Conservation (phyloP, 2,329 filamentous ascomycete species). For the Leptographium galeiforme region DNA sequence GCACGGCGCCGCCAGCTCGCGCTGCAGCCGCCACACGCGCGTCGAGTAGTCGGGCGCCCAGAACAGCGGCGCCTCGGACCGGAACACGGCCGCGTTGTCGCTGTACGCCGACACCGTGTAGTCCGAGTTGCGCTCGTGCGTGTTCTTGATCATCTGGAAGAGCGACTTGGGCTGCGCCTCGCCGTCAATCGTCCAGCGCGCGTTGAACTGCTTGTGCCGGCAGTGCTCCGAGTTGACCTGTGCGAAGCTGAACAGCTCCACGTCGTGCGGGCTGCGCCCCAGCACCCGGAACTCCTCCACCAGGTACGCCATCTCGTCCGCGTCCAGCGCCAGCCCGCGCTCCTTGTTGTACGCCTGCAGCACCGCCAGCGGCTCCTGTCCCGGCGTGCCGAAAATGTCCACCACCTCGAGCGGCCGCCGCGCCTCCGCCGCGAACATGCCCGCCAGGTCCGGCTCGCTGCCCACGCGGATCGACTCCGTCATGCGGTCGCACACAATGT, state of each 20-base stretch:
- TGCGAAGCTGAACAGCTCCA: constrained; percentile 98
- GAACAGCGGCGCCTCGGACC: constrained; percentile 57
- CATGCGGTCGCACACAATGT: constrained; percentile 86
- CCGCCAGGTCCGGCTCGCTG: constrained; percentile 42
- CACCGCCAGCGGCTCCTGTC: constrained; percentile 47
- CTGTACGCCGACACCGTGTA: constrained; percentile 93
- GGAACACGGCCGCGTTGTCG: constrained; percentile 89
- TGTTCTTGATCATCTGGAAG: constrained; percentile 95
- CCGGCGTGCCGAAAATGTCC: constrained; percentile 45
- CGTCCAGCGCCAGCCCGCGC: constrained; percentile 75
- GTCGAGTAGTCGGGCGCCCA: constrained; percentile 84
- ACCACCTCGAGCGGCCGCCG: constrained; percentile 57
- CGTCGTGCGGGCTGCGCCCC: constrained; percentile 62
- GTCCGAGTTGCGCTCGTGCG: constrained; percentile 67
- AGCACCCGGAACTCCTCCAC: constrained; percentile 67
- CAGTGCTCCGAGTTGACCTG: constrained; percentile 98
- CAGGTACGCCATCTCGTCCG: constrained; percentile 83
- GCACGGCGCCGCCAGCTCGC: constrained; percentile 59
- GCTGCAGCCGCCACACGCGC: constrained; percentile 75
- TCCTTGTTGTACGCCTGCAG: constrained; percentile 73
- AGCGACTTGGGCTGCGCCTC: constrained; percentile 64
- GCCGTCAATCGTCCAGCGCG: constrained; percentile 89
- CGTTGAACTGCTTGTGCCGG: constrained; percentile 83
- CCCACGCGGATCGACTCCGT: constrained; percentile 62
- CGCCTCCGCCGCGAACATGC: constrained; percentile 63